Conservation (phyloP, 345 rosid genomes). For the Boechera retrofracta region DNA sequence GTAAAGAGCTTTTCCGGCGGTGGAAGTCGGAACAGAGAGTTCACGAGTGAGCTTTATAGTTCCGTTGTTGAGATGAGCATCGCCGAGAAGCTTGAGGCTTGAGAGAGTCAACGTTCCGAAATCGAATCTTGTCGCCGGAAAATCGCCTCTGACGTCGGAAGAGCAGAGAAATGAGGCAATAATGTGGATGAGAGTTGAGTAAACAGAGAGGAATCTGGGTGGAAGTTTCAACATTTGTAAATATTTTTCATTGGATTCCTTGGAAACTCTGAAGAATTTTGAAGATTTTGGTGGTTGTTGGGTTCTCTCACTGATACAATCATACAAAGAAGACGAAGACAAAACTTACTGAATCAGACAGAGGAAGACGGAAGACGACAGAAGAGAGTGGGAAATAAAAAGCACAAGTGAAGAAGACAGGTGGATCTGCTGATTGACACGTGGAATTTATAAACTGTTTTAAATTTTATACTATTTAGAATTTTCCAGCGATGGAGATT, state of each 20-base stretch:
- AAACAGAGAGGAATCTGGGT: slow-evolving; percentile 33
- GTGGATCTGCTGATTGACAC: slow-evolving; percentile 61
- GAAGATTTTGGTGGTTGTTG: slow-evolving; percentile 26
- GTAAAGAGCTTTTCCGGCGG: slow-evolving; percentile 79
- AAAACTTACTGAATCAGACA: slow-evolving; percentile 37
- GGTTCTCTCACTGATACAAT: slow-evolving; percentile 39
- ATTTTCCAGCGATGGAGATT: slow-evolving; percentile 27
- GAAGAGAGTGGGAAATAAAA: slow-evolving; percentile 44
- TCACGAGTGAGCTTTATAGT: slow-evolving; percentile 86
- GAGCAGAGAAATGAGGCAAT: slow-evolving; percentile 49
- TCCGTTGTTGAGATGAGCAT: slow-evolving; percentile 83
- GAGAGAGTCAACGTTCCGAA: slow-evolving; percentile 75
- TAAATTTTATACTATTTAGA: neutral
- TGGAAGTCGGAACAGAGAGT: slow-evolving; percentile 80
- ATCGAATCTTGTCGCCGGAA: slow-evolving; percentile 66
- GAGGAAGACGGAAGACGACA: slow-evolving; percentile 39
- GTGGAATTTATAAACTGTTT: slow-evolving; percentile 48
- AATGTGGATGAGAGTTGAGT: slow-evolving; percentile 37
- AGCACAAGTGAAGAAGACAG: slow-evolving; percentile 60
- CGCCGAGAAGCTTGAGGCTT: slow-evolving; percentile 81
- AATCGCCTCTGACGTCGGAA: slow-evolving; percentile 35
- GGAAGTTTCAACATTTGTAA: slow-evolving; percentile 51
- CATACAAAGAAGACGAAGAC: slow-evolving; percentile 39
- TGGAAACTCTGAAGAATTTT: slow-evolving; percentile 29
- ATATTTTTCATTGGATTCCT: slow-evolving; percentile 46